Evolutionary conservation across 352 stramenopile genomes (phyloP).

Genomic region (Globisporangium canariense): DNA sequence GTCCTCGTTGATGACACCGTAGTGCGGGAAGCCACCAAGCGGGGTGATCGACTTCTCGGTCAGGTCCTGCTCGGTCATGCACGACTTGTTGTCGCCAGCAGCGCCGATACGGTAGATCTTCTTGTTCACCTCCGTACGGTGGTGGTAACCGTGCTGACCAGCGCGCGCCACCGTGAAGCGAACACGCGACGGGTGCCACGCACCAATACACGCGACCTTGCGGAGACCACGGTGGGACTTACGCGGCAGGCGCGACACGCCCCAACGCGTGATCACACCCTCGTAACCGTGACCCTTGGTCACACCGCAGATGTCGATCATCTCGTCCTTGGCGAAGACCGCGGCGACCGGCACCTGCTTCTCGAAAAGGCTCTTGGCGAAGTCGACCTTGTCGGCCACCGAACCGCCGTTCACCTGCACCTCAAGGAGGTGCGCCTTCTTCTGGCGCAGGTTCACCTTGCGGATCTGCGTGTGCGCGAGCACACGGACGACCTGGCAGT

Average conservation of each 20-base stretch:
- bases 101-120: conserved; percentile 99
- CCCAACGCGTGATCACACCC: conserved; percentile 99
- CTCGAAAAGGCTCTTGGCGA: conserved; percentile 98
- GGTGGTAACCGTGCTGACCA: conserved; percentile 99
- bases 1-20: conserved; percentile 99
- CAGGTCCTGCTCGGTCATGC: conserved; percentile 98
- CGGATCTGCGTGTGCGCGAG: conserved; percentile 99
- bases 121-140: conserved; percentile 99
- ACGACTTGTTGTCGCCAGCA: conserved; percentile 91
- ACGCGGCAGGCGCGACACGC: conserved; percentile 98
- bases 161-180: conserved; percentile 97
- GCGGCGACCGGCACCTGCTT: conserved; percentile 97
- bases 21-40: conserved; percentile 99
- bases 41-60: conserved; percentile 99
- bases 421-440: conserved; percentile 99
- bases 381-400: conserved; percentile 98
- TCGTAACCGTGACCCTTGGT: conserved; percentile 99
- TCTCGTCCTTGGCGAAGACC: conserved; percentile 96
- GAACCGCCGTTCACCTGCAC: conserved; percentile 99
- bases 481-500: conserved; percentile 99
- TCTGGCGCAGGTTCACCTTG: conserved; percentile 99
- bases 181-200: conserved; percentile 99
- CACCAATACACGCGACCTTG: conserved; percentile 99
- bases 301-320: conserved; percentile 98
- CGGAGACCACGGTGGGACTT: conserved; percentile 99